These are phyloP conservation scores for Aspergillus sp. DNA, from an alignment of 2,329 filamentous ascomycete species.

Conservation along the genomic window DNA sequence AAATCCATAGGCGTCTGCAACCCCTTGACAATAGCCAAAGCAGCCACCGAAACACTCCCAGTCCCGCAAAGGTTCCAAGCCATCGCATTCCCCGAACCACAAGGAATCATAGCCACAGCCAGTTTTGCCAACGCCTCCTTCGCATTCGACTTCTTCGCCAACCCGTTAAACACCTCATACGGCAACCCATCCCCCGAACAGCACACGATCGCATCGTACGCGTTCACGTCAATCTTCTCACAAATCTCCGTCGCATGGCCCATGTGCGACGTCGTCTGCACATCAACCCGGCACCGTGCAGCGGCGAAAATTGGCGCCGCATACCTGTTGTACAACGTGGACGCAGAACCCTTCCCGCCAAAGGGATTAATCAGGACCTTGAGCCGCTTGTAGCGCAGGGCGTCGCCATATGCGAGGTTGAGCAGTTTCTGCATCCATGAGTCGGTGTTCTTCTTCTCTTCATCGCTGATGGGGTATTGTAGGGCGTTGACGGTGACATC, in stretches of 20 bases:
- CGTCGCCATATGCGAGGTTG: constrained; percentile 61
- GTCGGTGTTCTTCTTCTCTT: constrained; percentile 44
- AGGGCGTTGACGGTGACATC: constrained; percentile 56
- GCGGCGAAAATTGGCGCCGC: constrained; percentile 78
- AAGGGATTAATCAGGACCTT: constrained; percentile 90
- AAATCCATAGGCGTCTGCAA: constrained; percentile 77
- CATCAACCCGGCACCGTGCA: constrained; percentile 68
- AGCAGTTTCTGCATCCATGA: constrained; percentile 61
- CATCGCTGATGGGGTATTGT: constrained; percentile 53
- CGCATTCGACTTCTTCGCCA: constrained; percentile 71
- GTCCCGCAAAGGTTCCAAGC: constrained; percentile 84
- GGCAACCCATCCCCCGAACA: constrained; percentile 89
- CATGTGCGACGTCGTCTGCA: constrained; percentile 61
- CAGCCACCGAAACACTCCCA: constrained; percentile 64
- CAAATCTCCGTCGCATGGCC: constrained; percentile 76
- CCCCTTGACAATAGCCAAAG: constrained; percentile 80
- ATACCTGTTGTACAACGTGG: constrained; percentile 64
- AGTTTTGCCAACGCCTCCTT: constrained; percentile 65
- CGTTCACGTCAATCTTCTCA: constrained; percentile 66
- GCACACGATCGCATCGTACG: constrained; percentile 77
- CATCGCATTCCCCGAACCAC: constrained; percentile 91
- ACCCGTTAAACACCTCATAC: constrained; percentile 90
- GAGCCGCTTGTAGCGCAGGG: constrained; percentile 65
- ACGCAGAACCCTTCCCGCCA: constrained; percentile 72
- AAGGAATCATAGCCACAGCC: constrained; percentile 80